A percentile compares a stretch with the other conserved stretches of the same genome.
These are phyloP conservation scores for Monosporozyma siamensis DNA, from an alignment of 805 yeast genomes.

Conservation along the genomic window DNA sequence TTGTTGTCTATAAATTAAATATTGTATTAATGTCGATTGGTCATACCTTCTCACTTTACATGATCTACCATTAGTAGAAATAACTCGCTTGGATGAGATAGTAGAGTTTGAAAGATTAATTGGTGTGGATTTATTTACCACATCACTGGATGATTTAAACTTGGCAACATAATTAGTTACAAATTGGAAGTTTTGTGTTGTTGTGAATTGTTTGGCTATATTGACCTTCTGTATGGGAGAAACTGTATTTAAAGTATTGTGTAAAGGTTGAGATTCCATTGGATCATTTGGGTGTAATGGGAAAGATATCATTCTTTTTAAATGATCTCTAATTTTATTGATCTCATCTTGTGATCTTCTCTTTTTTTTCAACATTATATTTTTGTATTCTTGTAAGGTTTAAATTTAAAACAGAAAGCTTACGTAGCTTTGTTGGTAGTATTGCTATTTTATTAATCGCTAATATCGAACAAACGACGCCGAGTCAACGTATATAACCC, in stretches of 20 bases:
- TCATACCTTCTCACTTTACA: background rate
- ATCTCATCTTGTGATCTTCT: background rate
- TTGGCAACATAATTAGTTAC: too few species aligned
- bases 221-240: too few species aligned
- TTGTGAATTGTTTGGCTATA: background rate
- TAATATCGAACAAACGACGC: too few species aligned
- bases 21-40: background rate
- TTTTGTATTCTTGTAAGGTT: too few species aligned
- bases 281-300: background rate
- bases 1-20: background rate
- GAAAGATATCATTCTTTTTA: slow-evolving; percentile 1
- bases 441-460: too few species aligned
- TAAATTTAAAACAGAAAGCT: too few species aligned
- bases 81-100: background rate
- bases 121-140: background rate
- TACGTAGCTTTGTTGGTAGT: too few species aligned
- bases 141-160: too few species aligned
- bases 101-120: background rate
- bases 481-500: too few species aligned
- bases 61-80: background rate
- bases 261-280: background rate
- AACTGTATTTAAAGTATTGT: background rate
- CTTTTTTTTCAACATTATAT: background rate
- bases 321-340: background rate
- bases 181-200: too few species aligned